Conservation (phyloP, 345 rosid genomes). For the sweet orange (Citrus sinensis) region DVS_A1.0 CM039163.1:40635501-40636000, state of each 20-base stretch:
- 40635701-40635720: background rate
- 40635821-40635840: background rate
- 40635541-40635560: background rate
- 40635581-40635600: background rate
- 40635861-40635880: slow-evolving; percentile 3
- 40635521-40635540: background rate
- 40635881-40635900: background rate
- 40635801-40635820: slow-evolving; percentile 5
- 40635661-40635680: background rate
- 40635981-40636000: background rate
- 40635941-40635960: background rate
- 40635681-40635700: background rate
- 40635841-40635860: background rate
- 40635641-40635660: background rate
- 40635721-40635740: background rate
- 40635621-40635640: background rate
- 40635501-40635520: background rate
- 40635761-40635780: background rate
- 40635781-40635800: slow-evolving; percentile 4
- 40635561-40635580: background rate
- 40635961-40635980: background rate
- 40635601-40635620: background rate
- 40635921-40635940: background rate
- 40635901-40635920: background rate
- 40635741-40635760: background rate